Conservation (phyloP, 495 filamentous ascomycete species). For the Penicillium canescens region DNA sequence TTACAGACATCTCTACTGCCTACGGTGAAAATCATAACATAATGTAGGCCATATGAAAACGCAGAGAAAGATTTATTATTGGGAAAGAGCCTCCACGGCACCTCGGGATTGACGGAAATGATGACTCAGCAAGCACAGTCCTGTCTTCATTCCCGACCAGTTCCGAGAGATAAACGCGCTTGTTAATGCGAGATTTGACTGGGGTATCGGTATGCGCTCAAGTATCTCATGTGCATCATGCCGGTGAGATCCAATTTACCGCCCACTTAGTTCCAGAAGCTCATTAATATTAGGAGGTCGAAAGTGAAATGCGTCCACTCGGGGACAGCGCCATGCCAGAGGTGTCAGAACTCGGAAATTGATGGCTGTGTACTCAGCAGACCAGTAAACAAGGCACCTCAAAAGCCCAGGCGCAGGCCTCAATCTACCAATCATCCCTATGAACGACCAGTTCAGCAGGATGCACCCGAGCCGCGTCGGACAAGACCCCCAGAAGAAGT, state of each 20-base stretch:
- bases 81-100: too few species aligned
- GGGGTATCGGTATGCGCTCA: constrained; percentile 8
- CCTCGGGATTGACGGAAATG: too few species aligned
- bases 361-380: constrained; percentile 12
- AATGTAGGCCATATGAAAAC: too few species aligned
- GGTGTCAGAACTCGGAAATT: constrained; percentile 15
- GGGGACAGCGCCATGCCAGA: constrained; percentile 19
- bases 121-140: background rate
- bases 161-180: background rate
- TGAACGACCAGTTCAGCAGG: background rate
- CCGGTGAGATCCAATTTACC: constrained; percentile 2
- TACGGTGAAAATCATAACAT: too few species aligned
- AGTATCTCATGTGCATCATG: constrained; percentile 21
- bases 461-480: too few species aligned
- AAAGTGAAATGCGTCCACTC: constrained; percentile 23
- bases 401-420: background rate
- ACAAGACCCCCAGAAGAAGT: too few species aligned
- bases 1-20: too few species aligned
- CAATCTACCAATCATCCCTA: background rate
- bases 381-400: constrained; percentile 2
- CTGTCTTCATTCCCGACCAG: background rate
- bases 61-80: too few species aligned
- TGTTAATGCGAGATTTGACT: too few species aligned
- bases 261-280: background rate
- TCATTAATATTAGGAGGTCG: constrained; percentile 10